These are phyloP conservation scores for Eucalyptus grandis DNA, from an alignment of 345 rosid species.

Conservation along the genomic window DNA sequence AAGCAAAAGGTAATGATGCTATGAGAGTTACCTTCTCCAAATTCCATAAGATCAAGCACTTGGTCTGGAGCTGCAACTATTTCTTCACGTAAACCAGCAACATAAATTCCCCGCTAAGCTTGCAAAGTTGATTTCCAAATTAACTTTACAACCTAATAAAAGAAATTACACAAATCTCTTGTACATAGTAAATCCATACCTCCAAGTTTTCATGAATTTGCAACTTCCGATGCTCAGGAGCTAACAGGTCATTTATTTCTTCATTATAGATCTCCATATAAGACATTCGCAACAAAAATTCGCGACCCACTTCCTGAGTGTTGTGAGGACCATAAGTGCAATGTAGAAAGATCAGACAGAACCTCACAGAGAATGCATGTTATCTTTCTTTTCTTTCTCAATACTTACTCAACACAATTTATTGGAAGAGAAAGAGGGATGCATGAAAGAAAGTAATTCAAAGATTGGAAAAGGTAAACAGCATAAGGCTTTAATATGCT, in stretches of 20 bases:
- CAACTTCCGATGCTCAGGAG: slow-evolving; percentile 87
- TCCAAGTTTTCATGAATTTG: slow-evolving; percentile 90
- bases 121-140: not conserved
- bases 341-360: not conserved
- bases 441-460: not conserved
- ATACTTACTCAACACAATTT: not conserved
- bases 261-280: slow-evolving; percentile 95
- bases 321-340: not conserved
- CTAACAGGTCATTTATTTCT: slow-evolving; percentile 82
- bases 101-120: slow-evolving; percentile 74
- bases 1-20: not conserved
- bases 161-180: not conserved
- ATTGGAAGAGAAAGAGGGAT: not conserved
- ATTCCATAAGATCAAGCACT: slow-evolving; percentile 83
- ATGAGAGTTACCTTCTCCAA: slow-evolving; percentile 61
- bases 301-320: slow-evolving; percentile 54
- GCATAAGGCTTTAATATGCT: not conserved
- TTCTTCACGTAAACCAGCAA: slow-evolving; percentile 94
- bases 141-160: not conserved
- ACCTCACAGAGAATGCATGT: not conserved
- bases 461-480: not conserved
- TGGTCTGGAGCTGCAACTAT: slow-evolving; percentile 88
- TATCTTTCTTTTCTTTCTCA: not conserved
- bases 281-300: slow-evolving; percentile 90
- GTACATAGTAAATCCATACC: slow-evolving; percentile 15